A percentile compares a stretch with the other conserved stretches of the same genome.
These are phyloP conservation scores for Solanum stenotomum DNA, from an alignment of 257 asterid genomes.

Conservation along the genomic window DNA sequence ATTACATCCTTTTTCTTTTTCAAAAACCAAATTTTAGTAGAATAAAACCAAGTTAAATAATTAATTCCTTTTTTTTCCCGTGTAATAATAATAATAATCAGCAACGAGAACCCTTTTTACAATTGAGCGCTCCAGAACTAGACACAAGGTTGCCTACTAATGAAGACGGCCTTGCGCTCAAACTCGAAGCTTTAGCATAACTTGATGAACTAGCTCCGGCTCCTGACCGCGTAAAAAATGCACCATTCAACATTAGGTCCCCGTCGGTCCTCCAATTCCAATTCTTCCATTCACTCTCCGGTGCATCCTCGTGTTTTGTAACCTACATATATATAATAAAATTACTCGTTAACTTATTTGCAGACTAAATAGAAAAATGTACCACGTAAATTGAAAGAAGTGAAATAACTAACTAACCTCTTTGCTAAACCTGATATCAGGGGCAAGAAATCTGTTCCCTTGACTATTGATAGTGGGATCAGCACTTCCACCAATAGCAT, in stretches of 20 bases:
- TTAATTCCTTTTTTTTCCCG: background rate
- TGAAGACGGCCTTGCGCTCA: constrained; percentile 35
- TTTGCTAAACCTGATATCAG: constrained; percentile 39
- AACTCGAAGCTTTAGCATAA: constrained; percentile 35
- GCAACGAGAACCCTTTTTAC: constrained; percentile 32
- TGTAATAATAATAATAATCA: background rate
- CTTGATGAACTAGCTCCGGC: constrained; percentile 43
- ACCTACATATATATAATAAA: constrained; percentile 27
- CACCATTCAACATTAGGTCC: constrained; percentile 78
- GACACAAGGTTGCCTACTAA: constrained; percentile 24
- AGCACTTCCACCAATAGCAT: constrained; percentile 91
- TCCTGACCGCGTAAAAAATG: constrained; percentile 57
- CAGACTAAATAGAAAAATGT: background rate
- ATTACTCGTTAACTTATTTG: background rate
- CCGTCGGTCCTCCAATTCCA: constrained; percentile 93
- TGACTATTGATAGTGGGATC: constrained; percentile 70
- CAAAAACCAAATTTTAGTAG: constrained; percentile 1
- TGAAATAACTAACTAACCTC: constrained; percentile 32
- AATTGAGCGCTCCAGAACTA: constrained; percentile 18
- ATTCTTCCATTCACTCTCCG: constrained; percentile 50
- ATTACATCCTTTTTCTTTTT: background rate
- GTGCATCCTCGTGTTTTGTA: constrained; percentile 66
- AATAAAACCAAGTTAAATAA: constrained; percentile 15
- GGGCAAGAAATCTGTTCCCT: constrained; percentile 80
- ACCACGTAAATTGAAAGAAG: background rate